Evolutionary conservation across 2,329 filamentous ascomycete species (phyloP), one percentile per base, ranked within the genome.

Genomic region (Hypoxylon sp.): DNA sequence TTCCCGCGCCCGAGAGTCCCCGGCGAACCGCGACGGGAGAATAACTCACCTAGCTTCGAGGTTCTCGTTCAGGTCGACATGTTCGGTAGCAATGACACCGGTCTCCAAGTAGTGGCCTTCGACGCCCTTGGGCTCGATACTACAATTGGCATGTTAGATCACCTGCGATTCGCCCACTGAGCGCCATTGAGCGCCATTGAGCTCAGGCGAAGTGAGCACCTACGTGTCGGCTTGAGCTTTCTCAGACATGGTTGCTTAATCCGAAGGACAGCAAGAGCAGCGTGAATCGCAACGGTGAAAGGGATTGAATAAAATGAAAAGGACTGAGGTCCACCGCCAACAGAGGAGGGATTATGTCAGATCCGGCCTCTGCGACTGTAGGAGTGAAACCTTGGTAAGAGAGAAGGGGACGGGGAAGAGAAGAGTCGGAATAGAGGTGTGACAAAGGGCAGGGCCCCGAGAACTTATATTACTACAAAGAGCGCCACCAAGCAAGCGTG

Each of bases 21-120:
- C 18, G 9, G 14, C n/a, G 18, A 20, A 11, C 44, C 44, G 22
- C 20, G 33, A 20, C 18, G 18, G 38, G 30, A 14, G n/a, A n/a
- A n/a, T 33, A 70, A n/a, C 80, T 72, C 74, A 82, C 80, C 74
- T 82, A 59, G 81, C 80, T 63, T 80, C 75, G n/a, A 82, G 76
- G 64, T 82, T 81, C 14, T 65, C 67, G 59, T 76, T 76, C 16
- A 82, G 61, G 32, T 81, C 77, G 42, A 75, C 73, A 65, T 80
- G 71, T 50, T 80, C 76, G 11, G 61, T 64, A 18, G 68, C 59
- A 8, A 72, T 66, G 40, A 72, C 48, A 11, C 72, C 72, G n/a
- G 67, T 59, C 59, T 76, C 74, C 4, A 76, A 36, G 28, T 71
- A 63, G 4, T 57, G 32, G 14, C 71, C 71, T 36, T 68, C 54